phyloP scores from a whole-genome alignment of 495 filamentous ascomycete genomes.

The Penicillium turbatum region DNA sequence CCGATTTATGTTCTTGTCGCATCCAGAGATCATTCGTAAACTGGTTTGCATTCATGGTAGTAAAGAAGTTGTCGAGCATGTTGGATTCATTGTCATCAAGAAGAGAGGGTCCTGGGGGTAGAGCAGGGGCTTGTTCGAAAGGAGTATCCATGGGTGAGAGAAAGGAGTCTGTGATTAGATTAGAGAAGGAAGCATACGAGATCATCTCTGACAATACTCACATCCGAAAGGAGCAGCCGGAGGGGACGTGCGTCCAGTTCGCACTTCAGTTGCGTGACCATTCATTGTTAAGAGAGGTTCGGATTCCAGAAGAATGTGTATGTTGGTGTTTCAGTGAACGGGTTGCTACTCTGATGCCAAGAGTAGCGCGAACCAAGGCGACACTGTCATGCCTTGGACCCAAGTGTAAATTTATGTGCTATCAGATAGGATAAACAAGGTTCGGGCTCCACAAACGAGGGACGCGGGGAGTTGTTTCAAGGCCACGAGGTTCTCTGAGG shows the following conservation, averaged over 20 bases:
- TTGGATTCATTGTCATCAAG: conserved; percentile 58
- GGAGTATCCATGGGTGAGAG: conserved; percentile 49
- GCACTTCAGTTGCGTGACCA: conserved; percentile 28
- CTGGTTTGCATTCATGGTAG: conserved; percentile 52
- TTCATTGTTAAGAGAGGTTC: conserved; percentile 27
- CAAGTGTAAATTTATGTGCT: not conserved
- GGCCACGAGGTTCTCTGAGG: not conserved
- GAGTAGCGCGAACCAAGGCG: conserved; percentile 23
- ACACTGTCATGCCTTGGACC: conserved; percentile 34
- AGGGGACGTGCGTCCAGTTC: conserved; percentile 28
- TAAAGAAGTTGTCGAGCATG: conserved; percentile 60
- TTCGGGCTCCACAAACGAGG: conserved; percentile 6
- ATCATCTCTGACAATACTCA: conserved; percentile 33
- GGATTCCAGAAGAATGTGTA: not conserved
- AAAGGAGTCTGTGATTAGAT: conserved; percentile 36
- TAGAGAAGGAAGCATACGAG: conserved; percentile 17
- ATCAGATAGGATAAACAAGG: conserved; percentile 5
- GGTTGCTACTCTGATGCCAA: conserved; percentile 26
- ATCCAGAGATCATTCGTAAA: conserved; percentile 49
- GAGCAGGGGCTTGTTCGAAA: conserved; percentile 52
- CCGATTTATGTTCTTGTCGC: conserved; percentile 39
- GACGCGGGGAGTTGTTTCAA: conserved; percentile 5
- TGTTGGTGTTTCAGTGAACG: conserved; percentile 3
- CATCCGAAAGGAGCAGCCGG: conserved; percentile 56
- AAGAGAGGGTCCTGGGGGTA: conserved; percentile 55